These are phyloP conservation scores for Carex littledalei DNA, from an alignment of 176 grass and related monocot species.

Conservation along the genomic window DNA sequence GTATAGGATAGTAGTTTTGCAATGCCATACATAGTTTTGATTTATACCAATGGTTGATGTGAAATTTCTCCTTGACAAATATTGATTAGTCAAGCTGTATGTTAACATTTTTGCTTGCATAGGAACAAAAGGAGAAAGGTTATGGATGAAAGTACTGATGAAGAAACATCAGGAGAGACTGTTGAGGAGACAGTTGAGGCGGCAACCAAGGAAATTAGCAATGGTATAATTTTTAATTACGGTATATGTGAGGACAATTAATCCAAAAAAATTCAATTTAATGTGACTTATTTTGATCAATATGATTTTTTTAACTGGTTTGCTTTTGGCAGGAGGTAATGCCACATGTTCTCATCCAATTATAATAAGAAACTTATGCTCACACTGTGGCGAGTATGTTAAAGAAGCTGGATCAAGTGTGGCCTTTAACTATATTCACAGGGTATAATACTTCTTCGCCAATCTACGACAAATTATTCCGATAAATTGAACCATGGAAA, in stretches of 20 bases:
- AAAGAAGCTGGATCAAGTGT: conserved; percentile 63
- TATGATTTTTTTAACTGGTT: background rate
- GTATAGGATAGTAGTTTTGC: background rate
- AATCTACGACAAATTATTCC: background rate
- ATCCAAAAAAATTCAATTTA: background rate
- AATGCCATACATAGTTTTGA: background rate
- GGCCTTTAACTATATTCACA: conserved; percentile 82
- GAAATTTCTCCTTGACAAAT: background rate
- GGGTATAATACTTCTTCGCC: conserved; percentile 37
- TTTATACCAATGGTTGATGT: background rate
- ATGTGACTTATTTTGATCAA: background rate
- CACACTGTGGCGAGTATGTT: conserved; percentile 3
- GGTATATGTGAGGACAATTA: background rate
- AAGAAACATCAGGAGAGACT: background rate
- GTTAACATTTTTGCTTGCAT: background rate
- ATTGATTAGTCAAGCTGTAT: background rate
- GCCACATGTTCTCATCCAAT: conserved; percentile 15
- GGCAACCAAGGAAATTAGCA: background rate
- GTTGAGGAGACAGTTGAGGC: background rate
- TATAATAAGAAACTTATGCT: conserved; percentile 20
- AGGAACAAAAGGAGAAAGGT: conserved; percentile 18
- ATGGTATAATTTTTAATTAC: background rate
- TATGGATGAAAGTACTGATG: background rate
- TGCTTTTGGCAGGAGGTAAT: background rate
- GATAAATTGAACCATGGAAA: background rate